Evolutionary conservation across 108 stramenopile genomes (phyloP), one percentile per base, ranked within the genome.

Genomic region (Ochromonas danica): DNA sequence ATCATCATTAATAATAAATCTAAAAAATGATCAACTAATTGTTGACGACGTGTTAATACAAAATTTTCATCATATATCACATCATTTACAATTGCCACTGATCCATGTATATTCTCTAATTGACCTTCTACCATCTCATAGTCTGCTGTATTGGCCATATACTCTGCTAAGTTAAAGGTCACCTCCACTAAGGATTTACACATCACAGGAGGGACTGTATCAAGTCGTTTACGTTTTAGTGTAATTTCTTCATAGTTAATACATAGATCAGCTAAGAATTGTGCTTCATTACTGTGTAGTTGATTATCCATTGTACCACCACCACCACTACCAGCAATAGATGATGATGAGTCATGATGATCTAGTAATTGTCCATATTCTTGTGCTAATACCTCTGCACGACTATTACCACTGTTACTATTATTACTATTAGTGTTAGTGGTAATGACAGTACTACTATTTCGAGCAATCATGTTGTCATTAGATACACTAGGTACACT

Each of bases 231-330:
- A 14, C 72, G 36, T 33, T 57, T 57, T 22, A 60, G 17, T 27
- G 72, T 14, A 31, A 75, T 75, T 6, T 75, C 72, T 41, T 75
- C 72, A 36, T 41, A 75, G 31, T 42, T 75, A 14, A 70, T 10
- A 22, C 67, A 70, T 10, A 70, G 36, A 31, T 70, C 67, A 31
- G 67, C 67, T 10, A 70, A 17, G 36, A 70, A 40, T 31, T 70
- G 51, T 22, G 51, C 51, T 22, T 57, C 51, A 10, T 57, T 10
- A n/a, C n/a, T n/a, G n/a, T n/a, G n/a, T n/a, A n/a, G n/a, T n/a
- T n/a, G n/a, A n/a, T n/a, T n/a, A n/a, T n/a, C n/a, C n/a, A n/a
- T n/a, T n/a, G n/a, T n/a, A n/a, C n/a, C n/a, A n/a, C n/a, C n/a
- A n/a, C n/a, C n/a, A n/a, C n/a, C n/a, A n/a, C n/a, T n/a, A n/a